Percentiles rank a stretch among this genome's conserved stretches.
phyloP scores from a whole-genome alignment of 2,329 filamentous ascomycete genomes.

The Pezicula radicicola region DNA sequence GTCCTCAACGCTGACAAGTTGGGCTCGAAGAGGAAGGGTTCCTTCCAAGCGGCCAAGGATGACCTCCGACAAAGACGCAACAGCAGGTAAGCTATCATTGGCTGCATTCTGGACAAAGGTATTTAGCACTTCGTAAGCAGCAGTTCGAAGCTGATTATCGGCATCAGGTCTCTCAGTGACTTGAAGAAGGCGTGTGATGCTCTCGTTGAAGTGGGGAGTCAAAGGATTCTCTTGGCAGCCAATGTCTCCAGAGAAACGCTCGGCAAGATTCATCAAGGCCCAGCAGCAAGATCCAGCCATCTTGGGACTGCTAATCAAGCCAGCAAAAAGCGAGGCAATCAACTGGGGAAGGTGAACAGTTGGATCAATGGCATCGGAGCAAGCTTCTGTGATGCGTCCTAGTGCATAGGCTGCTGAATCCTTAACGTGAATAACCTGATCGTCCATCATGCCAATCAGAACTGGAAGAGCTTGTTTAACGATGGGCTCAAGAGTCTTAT shows the following conservation, averaged over 20 bases:
- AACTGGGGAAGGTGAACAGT: slow-evolving; percentile 77
- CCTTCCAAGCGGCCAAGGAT: slow-evolving; percentile 89
- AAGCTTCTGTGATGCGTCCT: slow-evolving; percentile 92
- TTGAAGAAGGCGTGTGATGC: slow-evolving; percentile 78
- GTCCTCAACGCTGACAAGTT: slow-evolving; percentile 96
- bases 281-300: slow-evolving; percentile 99
- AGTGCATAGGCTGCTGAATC: slow-evolving; percentile 96
- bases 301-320: slow-evolving; percentile 86
- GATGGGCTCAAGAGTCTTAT: slow-evolving; percentile 86
- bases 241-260: slow-evolving; percentile 86
- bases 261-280: slow-evolving; percentile 97
- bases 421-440: slow-evolving; percentile 83
- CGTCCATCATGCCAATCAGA: slow-evolving; percentile 87
- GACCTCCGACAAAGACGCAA: slow-evolving; percentile 81
- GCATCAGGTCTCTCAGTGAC: slow-evolving; percentile 81
- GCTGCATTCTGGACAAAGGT: slow-evolving; percentile 91
- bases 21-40: slow-evolving; percentile 82
- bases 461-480: slow-evolving; percentile 94
- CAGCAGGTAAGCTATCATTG: slow-evolving; percentile 75
- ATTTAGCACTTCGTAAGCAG: slow-evolving; percentile 95
- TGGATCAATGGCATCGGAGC: slow-evolving; percentile 88
- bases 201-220: slow-evolving; percentile 89
- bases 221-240: slow-evolving; percentile 77
- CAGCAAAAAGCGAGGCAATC: slow-evolving; percentile 85
- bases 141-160: slow-evolving; percentile 87